phyloP scores from a whole-genome alignment of 106 monocot species.

The Agapanthus africanus region DNA sequence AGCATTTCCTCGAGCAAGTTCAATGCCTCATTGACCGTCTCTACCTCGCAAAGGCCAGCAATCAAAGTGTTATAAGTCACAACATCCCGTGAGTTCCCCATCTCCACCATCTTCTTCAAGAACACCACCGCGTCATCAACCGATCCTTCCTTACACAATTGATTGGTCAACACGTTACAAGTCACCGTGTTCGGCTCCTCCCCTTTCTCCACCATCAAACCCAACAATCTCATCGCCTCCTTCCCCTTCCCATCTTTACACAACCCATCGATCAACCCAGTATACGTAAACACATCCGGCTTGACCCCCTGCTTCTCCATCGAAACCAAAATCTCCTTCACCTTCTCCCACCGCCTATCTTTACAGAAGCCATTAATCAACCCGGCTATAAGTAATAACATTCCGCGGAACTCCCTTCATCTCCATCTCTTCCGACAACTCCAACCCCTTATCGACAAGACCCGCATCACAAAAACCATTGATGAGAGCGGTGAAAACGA shows the following conservation, averaged over 20 bases:
- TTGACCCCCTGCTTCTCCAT: slow-evolving; percentile 37
- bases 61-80: slow-evolving; percentile 66
- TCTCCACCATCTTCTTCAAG: slow-evolving; percentile 40
- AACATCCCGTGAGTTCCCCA: slow-evolving; percentile 38
- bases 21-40: slow-evolving; percentile 41
- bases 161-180: slow-evolving; percentile 68
- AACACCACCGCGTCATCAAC: slow-evolving; percentile 35
- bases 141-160: slow-evolving; percentile 57
- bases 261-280: slow-evolving; percentile 43
- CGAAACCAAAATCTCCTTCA: slow-evolving; percentile 22
- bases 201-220: slow-evolving; percentile 58
- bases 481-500: slow-evolving; percentile 40
- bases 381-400: slow-evolving; percentile 44
- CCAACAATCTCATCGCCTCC: slow-evolving; percentile 41
- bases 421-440: slow-evolving; percentile 35
- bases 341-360: slow-evolving; percentile 37
- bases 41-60: slow-evolving; percentile 40
- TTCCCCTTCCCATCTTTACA: slow-evolving; percentile 62
- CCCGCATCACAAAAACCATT: slow-evolving; percentile 35
- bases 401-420: slow-evolving; percentile 38
- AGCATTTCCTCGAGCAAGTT: slow-evolving; percentile 56
- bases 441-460: slow-evolving; percentile 24
- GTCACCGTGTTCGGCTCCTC: slow-evolving; percentile 47
- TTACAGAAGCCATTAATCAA: slow-evolving; percentile 45
- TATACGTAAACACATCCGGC: slow-evolving; percentile 49